Evolutionary conservation across 2,329 filamentous ascomycete genomes (phyloP).

Genomic region (Sarocladiaceae sp.): DNA sequence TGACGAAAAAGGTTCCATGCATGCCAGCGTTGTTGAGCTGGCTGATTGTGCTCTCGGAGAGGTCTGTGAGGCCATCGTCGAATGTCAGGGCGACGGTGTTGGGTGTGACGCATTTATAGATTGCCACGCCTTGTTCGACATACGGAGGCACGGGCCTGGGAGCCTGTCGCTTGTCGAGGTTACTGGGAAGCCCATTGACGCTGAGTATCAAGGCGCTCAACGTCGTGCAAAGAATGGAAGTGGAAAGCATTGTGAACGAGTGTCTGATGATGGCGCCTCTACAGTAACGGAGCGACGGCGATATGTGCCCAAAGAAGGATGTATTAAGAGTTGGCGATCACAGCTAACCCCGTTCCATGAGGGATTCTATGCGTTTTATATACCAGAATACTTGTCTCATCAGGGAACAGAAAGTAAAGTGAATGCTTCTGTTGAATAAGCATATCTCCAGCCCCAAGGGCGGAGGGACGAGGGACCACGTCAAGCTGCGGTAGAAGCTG

Average conservation of each 20-base stretch:
- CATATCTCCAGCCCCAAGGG: no score
- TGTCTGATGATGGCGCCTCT: no score
- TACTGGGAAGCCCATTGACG: not conserved
- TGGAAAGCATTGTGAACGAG: not conserved
- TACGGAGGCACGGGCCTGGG: not conserved
- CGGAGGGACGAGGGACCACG: no score
- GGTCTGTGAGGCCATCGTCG: constrained; percentile 32
- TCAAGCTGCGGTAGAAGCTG: no score
- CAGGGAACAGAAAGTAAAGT: no score
- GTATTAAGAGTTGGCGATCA: no score
- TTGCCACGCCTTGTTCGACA: constrained; percentile 8
- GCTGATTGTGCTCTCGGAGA: constrained; percentile 28
- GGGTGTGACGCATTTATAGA: constrained; percentile 18
- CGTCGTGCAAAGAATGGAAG: not conserved
- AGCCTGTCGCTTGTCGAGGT: not conserved
- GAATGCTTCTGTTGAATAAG: no score
- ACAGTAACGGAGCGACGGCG: no score
- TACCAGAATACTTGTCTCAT: no score
- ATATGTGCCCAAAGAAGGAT: no score
- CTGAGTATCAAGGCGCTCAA: not conserved
- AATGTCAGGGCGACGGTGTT: constrained; percentile 29
- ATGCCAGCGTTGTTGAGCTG: constrained; percentile 14
- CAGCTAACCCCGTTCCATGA: no score
- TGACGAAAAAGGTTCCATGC: constrained; percentile 23
- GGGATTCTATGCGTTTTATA: no score